A percentile compares a stretch with the other conserved stretches of the same genome.
These are phyloP conservation scores for Alternaria panax DNA, from an alignment of 2,329 filamentous ascomycete species.

Conservation along the genomic window DNA sequence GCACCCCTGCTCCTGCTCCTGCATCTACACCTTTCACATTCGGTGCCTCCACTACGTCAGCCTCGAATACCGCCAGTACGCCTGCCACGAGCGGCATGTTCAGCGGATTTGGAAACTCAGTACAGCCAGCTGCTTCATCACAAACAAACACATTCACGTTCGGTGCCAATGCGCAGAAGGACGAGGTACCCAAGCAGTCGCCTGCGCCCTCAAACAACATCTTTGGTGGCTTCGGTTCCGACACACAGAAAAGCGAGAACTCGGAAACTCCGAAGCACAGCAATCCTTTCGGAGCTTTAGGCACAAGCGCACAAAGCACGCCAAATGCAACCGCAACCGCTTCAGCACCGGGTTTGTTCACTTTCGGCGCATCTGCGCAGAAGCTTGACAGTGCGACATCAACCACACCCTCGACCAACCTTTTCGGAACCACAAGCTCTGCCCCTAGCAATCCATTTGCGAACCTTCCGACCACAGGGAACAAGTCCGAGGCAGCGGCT, in stretches of 20 bases:
- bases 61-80: slow-evolving; percentile 19
- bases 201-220: slow-evolving; percentile 20
- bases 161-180: slow-evolving; percentile 19
- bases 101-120: slow-evolving; percentile 12
- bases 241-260: slow-evolving; percentile 20
- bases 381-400: slow-evolving; percentile 20
- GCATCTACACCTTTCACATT: slow-evolving; percentile 28
- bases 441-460: slow-evolving; percentile 26
- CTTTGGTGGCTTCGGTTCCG: slow-evolving; percentile 29
- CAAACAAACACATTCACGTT: slow-evolving; percentile 23
- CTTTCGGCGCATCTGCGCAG: slow-evolving; percentile 22
- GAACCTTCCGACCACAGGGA: slow-evolving; percentile 16
- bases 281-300: slow-evolving; percentile 21
- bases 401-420: slow-evolving; percentile 19
- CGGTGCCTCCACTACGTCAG: slow-evolving; percentile 21
- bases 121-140: slow-evolving; percentile 8
- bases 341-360: slow-evolving; percentile 23
- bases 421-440: slow-evolving; percentile 15
- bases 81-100: slow-evolving; percentile 23
- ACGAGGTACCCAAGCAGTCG: slow-evolving; percentile 5
- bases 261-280: slow-evolving; percentile 13
- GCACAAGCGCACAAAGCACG: slow-evolving; percentile 21
- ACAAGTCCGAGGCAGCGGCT: slow-evolving; percentile 12
- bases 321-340: slow-evolving; percentile 20
- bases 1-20: slow-evolving; percentile 25